These are phyloP conservation scores for Zea luxurians DNA, from an alignment of 176 grass and related monocot genomes.

Conservation along the genomic window DNA sequence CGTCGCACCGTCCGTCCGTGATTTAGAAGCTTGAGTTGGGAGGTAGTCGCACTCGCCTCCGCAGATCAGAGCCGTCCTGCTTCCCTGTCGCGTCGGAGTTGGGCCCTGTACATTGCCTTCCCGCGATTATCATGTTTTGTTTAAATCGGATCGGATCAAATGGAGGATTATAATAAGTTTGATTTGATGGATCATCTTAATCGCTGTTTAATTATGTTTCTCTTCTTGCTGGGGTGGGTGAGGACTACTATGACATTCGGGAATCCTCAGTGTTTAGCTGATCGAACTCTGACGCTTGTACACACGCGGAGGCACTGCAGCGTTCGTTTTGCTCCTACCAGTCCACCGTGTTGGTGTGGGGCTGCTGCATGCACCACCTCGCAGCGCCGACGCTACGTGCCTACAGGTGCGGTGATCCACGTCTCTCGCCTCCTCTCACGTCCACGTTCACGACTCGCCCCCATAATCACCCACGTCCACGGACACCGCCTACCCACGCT, in stretches of 20 bases:
- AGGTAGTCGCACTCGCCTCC: constrained; percentile 8
- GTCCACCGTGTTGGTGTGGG: not conserved
- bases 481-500: not conserved
- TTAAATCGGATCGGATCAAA: not conserved
- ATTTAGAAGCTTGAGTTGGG: not conserved
- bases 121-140: not conserved
- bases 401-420: not conserved
- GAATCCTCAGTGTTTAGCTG: not conserved
- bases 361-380: not conserved
- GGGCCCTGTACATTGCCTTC: constrained; percentile 13
- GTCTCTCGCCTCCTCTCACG: not conserved
- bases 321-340: not conserved
- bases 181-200: not conserved
- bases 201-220: not conserved
- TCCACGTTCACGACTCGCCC: not conserved
- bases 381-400: not conserved
- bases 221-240: too few species aligned
- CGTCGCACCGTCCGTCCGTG: not conserved
- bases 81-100: not conserved
- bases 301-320: not conserved
- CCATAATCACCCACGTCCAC: not conserved
- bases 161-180: constrained; percentile 12
- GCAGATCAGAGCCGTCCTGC: not conserved
- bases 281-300: not conserved
- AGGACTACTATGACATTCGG: not conserved